These are phyloP conservation scores for Diplodia mutila DNA, from an alignment of 2,329 filamentous ascomycete genomes.

Conservation along the genomic window DNA sequence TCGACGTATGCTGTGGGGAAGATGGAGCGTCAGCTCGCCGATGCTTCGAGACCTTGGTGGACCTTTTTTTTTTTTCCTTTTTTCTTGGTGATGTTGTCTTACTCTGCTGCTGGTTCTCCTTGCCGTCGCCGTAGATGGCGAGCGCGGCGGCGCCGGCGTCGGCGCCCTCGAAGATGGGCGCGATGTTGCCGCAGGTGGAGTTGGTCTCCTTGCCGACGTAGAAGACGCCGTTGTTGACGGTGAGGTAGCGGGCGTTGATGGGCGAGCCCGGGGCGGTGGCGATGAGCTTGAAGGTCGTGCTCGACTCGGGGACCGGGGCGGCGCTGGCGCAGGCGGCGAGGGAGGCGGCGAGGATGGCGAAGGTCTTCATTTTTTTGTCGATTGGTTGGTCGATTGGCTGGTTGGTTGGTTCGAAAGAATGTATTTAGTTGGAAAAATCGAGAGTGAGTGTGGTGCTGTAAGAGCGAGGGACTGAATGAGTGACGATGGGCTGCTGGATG, in stretches of 20 bases:
- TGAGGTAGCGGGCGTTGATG: background rate
- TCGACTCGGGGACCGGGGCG: background rate
- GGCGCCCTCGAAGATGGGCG: background rate
- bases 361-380: background rate
- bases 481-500: background rate
- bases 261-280: background rate
- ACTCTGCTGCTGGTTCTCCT: conserved; percentile 10
- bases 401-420: background rate
- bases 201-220: background rate
- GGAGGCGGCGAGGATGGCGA: background rate
- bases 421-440: background rate
- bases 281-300: background rate
- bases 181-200: conserved; percentile 7
- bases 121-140: background rate
- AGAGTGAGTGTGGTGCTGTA: background rate
- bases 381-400: too few relatives aligned
- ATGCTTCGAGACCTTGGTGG: too few relatives aligned
- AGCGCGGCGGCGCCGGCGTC: background rate
- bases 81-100: background rate
- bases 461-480: background rate
- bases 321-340: background rate
- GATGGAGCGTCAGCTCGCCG: too few relatives aligned
- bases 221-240: background rate
- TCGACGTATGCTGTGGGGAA: background rate
- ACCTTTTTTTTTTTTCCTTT: too few relatives aligned